Evolutionary conservation across 805 yeast species (phyloP).

Genomic region (Myxozyma neglecta): DNA sequence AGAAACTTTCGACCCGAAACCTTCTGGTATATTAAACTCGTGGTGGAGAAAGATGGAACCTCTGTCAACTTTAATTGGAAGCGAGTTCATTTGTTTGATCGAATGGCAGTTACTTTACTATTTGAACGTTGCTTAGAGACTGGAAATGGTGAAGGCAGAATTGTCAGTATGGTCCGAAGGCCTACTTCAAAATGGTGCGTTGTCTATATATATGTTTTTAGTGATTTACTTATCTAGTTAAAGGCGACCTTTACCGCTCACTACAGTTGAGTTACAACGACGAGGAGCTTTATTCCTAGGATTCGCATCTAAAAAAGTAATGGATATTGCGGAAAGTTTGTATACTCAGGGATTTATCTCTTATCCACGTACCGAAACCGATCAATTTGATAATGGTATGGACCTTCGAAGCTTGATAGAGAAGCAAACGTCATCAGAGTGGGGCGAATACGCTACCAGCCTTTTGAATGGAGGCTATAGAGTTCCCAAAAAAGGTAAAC

Average conservation of each 20-base stretch:
- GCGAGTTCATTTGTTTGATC: slow-evolving; percentile 69
- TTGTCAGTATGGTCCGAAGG: slow-evolving; percentile 52
- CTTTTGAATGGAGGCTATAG: slow-evolving; percentile 48
- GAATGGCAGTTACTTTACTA: slow-evolving; percentile 59
- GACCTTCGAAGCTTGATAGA: slow-evolving; percentile 61
- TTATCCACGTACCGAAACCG: slow-evolving; percentile 98
- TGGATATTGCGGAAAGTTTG: slow-evolving; percentile 75
- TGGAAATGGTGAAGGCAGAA: slow-evolving; percentile 53
- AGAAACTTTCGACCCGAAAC: slow-evolving; percentile 69
- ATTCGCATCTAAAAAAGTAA: slow-evolving; percentile 74
- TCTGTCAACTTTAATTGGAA: slow-evolving; percentile 61
- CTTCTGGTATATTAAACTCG: slow-evolving; percentile 72
- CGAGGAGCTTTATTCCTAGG: slow-evolving; percentile 74
- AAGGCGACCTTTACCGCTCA: slow-evolving; percentile 78
- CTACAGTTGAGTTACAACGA: slow-evolving; percentile 91
- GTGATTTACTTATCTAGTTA: neutral
- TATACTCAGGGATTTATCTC: slow-evolving; percentile 86
- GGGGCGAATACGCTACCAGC: slow-evolving; percentile 70
- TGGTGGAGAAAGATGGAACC: slow-evolving; percentile 37
- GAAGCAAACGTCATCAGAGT: slow-evolving; percentile 58
- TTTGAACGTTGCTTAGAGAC: slow-evolving; percentile 64
- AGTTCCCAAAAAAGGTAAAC: slow-evolving; percentile 76
- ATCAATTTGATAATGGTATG: slow-evolving; percentile 74
- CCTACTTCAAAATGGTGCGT: slow-evolving; percentile 63
- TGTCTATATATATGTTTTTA: neutral